These are phyloP conservation scores for Breviolum minutum DNA, from an alignment of 73 alveolate species.

Conservation along the genomic window DNA sequence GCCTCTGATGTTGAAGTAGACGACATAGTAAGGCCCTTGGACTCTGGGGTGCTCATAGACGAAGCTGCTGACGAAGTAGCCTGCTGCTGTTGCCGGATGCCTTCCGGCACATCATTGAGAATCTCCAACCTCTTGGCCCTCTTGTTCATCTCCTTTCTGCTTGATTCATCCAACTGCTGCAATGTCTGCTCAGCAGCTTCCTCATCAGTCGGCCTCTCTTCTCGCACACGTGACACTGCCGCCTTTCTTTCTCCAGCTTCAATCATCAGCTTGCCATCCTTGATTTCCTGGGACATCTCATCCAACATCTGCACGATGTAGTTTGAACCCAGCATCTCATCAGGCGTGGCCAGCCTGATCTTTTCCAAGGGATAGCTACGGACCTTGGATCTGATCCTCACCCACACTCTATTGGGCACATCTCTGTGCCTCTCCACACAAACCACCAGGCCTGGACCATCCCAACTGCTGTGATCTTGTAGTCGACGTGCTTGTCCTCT, in stretches of 20 bases:
- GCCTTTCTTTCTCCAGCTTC: too few species aligned
- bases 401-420: neutral
- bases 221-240: too few species aligned
- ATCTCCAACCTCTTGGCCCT: neutral
- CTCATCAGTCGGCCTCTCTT: too few species aligned
- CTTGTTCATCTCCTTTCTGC: neutral
- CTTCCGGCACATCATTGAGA: neutral
- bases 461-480: neutral
- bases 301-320: neutral
- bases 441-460: slow-evolving; percentile 16
- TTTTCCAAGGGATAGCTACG: neutral
- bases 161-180: neutral
- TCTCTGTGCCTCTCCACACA: slow-evolving; percentile 1
- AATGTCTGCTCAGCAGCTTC: too few species aligned
- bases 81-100: too few species aligned
- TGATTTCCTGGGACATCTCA: neutral
- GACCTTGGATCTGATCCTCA: neutral
- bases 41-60: neutral
- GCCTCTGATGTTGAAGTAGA: neutral
- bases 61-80: too few species aligned
- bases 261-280: neutral
- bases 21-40: too few species aligned
- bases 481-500: neutral
- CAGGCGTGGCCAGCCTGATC: neutral
- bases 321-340: neutral